A percentile compares a stretch with the other conserved stretches of the same genome.
Evolutionary conservation across 768 basidiomycete genomes (phyloP).

Genomic region (Termitomyces heimii): DNA sequence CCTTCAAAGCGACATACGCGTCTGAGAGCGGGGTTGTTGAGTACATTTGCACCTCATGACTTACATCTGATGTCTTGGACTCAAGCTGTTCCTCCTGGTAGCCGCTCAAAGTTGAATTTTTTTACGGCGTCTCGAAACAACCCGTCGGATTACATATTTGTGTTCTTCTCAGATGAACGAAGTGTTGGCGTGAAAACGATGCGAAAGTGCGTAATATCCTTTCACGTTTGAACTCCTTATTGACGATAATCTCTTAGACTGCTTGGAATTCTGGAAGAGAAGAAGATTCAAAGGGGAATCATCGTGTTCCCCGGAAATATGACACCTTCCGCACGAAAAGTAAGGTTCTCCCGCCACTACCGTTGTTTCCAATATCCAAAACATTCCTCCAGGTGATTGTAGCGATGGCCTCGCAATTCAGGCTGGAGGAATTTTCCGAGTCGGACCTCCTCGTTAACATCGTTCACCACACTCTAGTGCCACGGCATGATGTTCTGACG

Average conservation of each 20-base stretch:
- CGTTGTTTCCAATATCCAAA: slow-evolving; percentile 7
- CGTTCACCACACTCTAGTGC: slow-evolving; percentile 92
- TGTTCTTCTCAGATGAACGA: slow-evolving; percentile 94
- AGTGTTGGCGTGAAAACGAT: slow-evolving; percentile 97
- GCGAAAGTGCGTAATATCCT: slow-evolving; percentile 68
- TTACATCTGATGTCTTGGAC: slow-evolving; percentile 2
- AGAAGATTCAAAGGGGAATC: slow-evolving; percentile 84
- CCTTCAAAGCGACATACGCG: slow-evolving; percentile 72
- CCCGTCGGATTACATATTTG: slow-evolving; percentile 75
- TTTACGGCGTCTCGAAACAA: slow-evolving; percentile 71
- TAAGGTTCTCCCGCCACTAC: slow-evolving; percentile 24
- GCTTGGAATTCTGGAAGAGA: slow-evolving; percentile 86
- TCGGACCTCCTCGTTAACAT: slow-evolving; percentile 97
- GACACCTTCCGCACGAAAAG: slow-evolving; percentile 96
- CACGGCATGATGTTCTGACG: slow-evolving; percentile 83
- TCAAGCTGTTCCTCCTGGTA: slow-evolving; percentile 25
- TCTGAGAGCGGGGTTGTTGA: slow-evolving; percentile 74
- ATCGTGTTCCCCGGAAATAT: slow-evolving; percentile 95
- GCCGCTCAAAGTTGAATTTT: slow-evolving; percentile 88
- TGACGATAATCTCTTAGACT: slow-evolving; percentile 43
- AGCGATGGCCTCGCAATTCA: slow-evolving; percentile 82
- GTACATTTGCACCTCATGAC: slow-evolving; percentile 43
- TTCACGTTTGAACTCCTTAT: not conserved
- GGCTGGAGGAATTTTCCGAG: slow-evolving; percentile 94
- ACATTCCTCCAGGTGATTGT: slow-evolving; percentile 67